These are phyloP conservation scores for Karstenula rhodostoma DNA, from an alignment of 2,329 filamentous ascomycete species.

Conservation along the genomic window DNA sequence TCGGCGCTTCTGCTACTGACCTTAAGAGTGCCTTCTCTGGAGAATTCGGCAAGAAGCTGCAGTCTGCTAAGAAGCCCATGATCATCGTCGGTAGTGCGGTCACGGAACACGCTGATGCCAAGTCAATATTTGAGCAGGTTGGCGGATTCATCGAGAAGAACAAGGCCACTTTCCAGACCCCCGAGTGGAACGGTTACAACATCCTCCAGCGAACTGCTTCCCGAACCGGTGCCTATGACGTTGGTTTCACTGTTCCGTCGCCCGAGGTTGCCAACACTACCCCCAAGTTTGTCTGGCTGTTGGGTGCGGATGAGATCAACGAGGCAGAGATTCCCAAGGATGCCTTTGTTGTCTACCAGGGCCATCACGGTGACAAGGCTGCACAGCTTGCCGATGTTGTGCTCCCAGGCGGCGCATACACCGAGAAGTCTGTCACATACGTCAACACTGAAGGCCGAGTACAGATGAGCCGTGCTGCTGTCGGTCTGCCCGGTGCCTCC, in stretches of 20 bases:
- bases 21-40: slow-evolving; percentile 87
- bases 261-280: slow-evolving; percentile 80
- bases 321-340: slow-evolving; percentile 90
- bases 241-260: slow-evolving; percentile 91
- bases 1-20: slow-evolving; percentile 79
- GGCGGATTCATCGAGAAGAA: slow-evolving; percentile 94
- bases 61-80: slow-evolving; percentile 89
- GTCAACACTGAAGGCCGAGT: slow-evolving; percentile 98
- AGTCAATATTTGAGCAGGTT: slow-evolving; percentile 90
- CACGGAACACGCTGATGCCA: slow-evolving; percentile 88
- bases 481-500: slow-evolving; percentile 85
- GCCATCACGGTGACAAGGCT: slow-evolving; percentile 94
- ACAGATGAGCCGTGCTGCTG: slow-evolving; percentile 91
- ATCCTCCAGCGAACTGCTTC: slow-evolving; percentile 94
- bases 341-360: slow-evolving; percentile 97
- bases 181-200: slow-evolving; percentile 98
- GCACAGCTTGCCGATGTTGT: slow-evolving; percentile 93
- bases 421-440: slow-evolving; percentile 94
- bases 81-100: slow-evolving; percentile 94
- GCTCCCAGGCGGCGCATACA: slow-evolving; percentile 93
- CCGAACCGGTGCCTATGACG: slow-evolving; percentile 90
- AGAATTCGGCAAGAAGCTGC: slow-evolving; percentile 90
- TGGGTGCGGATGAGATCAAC: slow-evolving; percentile 91
- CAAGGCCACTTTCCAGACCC: slow-evolving; percentile 82
- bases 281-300: slow-evolving; percentile 95